phyloP scores from a whole-genome alignment of 768 basidiomycete genomes.

The Sporobolomyces roseus region DNA sequence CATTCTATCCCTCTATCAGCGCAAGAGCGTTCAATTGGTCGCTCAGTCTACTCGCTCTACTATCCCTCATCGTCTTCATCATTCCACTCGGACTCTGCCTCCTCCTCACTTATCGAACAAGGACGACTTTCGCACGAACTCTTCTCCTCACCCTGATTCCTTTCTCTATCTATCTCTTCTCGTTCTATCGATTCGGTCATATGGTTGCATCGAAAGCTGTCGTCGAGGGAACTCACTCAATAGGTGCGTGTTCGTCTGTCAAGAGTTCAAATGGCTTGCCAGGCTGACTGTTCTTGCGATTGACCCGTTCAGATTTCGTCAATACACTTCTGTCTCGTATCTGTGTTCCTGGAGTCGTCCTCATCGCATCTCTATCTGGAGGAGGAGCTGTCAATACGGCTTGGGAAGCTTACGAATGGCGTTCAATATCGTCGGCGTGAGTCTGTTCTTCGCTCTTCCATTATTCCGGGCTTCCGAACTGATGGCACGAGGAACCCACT shows the following conservation, averaged over 20 bases:
- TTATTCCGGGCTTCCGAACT: background rate
- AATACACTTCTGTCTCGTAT: constrained; percentile 43
- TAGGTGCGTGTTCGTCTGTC: constrained; percentile 18
- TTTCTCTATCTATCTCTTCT: constrained; percentile 41
- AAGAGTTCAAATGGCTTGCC: background rate
- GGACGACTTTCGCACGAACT: constrained; percentile 31
- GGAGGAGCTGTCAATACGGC: constrained; percentile 45
- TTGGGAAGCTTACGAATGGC: constrained; percentile 46
- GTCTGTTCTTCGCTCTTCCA: background rate
- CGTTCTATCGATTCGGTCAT: constrained; percentile 42
- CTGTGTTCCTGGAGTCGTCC: constrained; percentile 44
- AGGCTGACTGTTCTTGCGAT: too few relatives aligned
- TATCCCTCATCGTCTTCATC: constrained; percentile 44
- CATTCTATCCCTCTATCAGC: constrained; percentile 17
- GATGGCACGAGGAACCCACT: background rate
- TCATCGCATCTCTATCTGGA: constrained; percentile 44
- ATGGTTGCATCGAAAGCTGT: constrained; percentile 32
- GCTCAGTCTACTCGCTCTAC: constrained; percentile 40
- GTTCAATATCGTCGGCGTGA: constrained; percentile 37
- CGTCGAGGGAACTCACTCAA: constrained; percentile 39
- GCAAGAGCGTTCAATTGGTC: constrained; percentile 45
- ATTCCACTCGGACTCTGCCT: constrained; percentile 44
- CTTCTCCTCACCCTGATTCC: constrained; percentile 41
- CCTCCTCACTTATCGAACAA: constrained; percentile 39
- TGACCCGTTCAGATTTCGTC: constrained; percentile 33